Evolutionary conservation across 139 green algal genomes (phyloP).

Genomic region (Diplosphaera chodatii): DNA sequence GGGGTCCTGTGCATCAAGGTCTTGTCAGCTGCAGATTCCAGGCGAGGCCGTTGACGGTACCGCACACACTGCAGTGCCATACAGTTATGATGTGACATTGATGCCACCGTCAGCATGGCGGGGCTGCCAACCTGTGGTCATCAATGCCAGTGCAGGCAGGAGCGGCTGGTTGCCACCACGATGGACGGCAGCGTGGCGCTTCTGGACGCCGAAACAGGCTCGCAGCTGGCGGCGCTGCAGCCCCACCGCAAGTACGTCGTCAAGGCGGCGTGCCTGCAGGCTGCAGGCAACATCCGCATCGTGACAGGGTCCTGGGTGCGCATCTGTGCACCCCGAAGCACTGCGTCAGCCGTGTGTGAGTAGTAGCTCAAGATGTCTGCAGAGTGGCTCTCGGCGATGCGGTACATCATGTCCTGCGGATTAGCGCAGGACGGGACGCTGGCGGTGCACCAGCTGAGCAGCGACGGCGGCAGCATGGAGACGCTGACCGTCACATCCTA

Average conservation of each 20-base stretch:
- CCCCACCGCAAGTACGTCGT: conserved; percentile 30
- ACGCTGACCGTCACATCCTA: conserved; percentile 7
- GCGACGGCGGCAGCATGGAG: not conserved
- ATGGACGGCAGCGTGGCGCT: conserved; percentile 51
- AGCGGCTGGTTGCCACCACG: conserved; percentile 23
- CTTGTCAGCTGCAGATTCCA: not conserved
- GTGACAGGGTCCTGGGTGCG: conserved; percentile 18
- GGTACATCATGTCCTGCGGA: too few relatives aligned
- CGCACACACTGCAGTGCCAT: too few relatives aligned
- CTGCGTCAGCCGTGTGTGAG: too few relatives aligned
- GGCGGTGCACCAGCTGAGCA: conserved; percentile 11
- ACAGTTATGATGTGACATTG: too few relatives aligned
- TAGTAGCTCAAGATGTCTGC: too few relatives aligned
- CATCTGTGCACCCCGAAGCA: too few relatives aligned
- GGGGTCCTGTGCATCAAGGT: conserved; percentile 38
- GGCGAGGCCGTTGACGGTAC: not conserved
- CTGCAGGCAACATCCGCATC: conserved; percentile 11
- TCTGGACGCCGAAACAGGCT: conserved; percentile 13
- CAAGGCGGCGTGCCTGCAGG: conserved; percentile 6
- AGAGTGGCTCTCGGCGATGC: too few relatives aligned
- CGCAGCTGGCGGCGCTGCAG: not conserved
- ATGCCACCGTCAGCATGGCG: too few relatives aligned
- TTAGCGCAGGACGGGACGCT: conserved; percentile 25
- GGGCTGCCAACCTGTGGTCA: too few relatives aligned
- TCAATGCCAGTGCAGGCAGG: too few relatives aligned